phyloP scores from a whole-genome alignment of 2,329 filamentous ascomycete species.

The Aureobasidium subglaciale region DNA sequence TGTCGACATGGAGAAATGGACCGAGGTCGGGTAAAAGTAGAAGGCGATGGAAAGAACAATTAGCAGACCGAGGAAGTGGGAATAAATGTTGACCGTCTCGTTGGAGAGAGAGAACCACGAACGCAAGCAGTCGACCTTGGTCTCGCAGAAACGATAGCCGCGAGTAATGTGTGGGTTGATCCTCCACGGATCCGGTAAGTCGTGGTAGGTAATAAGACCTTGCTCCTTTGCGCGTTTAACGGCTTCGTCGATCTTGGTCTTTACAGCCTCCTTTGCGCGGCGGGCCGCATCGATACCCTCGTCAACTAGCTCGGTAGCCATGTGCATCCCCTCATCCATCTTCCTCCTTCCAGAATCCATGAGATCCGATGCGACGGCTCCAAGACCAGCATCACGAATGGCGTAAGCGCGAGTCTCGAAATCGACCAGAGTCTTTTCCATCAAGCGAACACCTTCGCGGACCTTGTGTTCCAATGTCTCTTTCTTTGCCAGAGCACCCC shows the following conservation, averaged over 20 bases:
- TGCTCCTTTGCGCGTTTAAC: slow-evolving; percentile 75
- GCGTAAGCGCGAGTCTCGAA: slow-evolving; percentile 78
- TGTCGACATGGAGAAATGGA: slow-evolving; percentile 79
- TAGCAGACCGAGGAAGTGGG: slow-evolving; percentile 81
- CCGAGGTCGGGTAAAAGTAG: slow-evolving; percentile 86
- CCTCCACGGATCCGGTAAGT: slow-evolving; percentile 84
- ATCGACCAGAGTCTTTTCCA: slow-evolving; percentile 78
- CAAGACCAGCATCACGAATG: slow-evolving; percentile 68
- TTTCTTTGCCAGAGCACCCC: slow-evolving; percentile 75
- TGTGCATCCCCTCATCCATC: slow-evolving; percentile 69
- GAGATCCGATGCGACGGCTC: slow-evolving; percentile 62
- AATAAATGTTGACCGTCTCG: slow-evolving; percentile 97
- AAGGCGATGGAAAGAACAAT: slow-evolving; percentile 84
- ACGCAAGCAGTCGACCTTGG: slow-evolving; percentile 78
- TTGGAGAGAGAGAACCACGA: slow-evolving; percentile 78
- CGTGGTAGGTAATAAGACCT: slow-evolving; percentile 80
- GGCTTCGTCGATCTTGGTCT: slow-evolving; percentile 66
- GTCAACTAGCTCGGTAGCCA: slow-evolving; percentile 69
- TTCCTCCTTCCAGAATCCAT: slow-evolving; percentile 74
- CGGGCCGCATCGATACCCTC: slow-evolving; percentile 77
- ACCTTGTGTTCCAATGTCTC: slow-evolving; percentile 90
- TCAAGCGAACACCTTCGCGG: slow-evolving; percentile 73
- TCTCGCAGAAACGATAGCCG: slow-evolving; percentile 90
- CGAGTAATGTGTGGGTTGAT: slow-evolving; percentile 88
- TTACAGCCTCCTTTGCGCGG: slow-evolving; percentile 48